Conservation (phyloP, 768 basidiomycete genomes). For the Naganishia friedmannii region DNA sequence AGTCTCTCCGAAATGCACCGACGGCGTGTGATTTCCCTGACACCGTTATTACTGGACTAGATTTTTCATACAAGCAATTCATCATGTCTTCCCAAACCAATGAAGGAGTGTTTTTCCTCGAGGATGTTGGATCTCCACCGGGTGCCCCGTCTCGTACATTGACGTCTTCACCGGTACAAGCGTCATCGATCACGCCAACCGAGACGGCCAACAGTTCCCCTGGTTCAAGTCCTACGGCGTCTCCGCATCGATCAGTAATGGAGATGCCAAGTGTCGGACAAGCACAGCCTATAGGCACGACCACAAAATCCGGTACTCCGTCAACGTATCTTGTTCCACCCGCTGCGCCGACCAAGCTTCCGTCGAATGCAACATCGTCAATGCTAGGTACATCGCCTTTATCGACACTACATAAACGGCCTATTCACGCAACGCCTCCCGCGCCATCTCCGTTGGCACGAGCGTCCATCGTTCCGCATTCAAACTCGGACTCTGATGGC, state of each 20-base stretch:
- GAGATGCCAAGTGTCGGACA: conserved; percentile 19
- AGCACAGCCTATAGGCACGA: neutral
- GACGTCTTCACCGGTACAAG: neutral
- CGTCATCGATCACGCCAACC: neutral
- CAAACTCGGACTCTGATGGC: conserved; percentile 2
- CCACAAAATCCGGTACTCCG: neutral
- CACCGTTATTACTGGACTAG: neutral
- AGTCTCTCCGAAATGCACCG: neutral
- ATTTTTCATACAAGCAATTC: neutral
- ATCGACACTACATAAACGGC: conserved; percentile 16
- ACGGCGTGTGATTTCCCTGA: no score
- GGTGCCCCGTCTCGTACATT: conserved; percentile 2
- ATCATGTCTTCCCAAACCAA: conserved; percentile 14
- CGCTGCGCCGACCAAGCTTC: neutral
- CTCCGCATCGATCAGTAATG: conserved; percentile 14
- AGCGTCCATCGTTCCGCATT: conserved; percentile 16
- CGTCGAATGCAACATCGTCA: neutral
- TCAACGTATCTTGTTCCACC: neutral
- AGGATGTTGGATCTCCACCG: conserved; percentile 25
- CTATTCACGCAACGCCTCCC: conserved; percentile 13
- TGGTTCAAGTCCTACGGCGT: conserved; percentile 5
- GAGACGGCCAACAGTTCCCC: conserved; percentile 18
- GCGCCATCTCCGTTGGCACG: conserved; percentile 12
- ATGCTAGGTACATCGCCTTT: neutral
- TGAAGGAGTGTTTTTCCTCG: conserved; percentile 28